Evolutionary conservation across 164 flowering plant species (phyloP), one percentile per base, ranked within the genome.

Genomic region (Kalanchoe fedtschenkoi): DNA sequence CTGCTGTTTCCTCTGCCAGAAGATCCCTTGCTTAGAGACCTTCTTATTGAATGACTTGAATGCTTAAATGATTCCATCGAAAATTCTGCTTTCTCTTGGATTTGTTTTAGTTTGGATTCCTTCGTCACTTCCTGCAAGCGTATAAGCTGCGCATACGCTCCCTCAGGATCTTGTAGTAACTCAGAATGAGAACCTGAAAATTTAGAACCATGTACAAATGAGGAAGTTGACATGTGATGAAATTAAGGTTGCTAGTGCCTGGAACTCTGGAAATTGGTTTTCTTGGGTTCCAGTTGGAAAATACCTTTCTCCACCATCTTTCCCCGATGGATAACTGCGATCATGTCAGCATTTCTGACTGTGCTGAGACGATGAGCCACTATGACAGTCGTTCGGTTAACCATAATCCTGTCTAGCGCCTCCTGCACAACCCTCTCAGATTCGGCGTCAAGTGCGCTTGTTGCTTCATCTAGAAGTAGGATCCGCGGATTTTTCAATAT

Each of bases 391-490:
- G 88, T 83, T 34, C 85, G 63, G 54, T 81, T 76, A 10, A 77
- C 75, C 88, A 83, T 83, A 6, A 81, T 71, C 71, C 82, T 71
- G 65, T 83, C 84, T 16, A 83, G 41, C 46, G 88, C 88, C 62
- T 83, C 88, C 61, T 83, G 85, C 58, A 83, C 88, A 15, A 76
- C 22, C 62, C 82, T 77, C 66, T 83, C 85, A 21, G 88, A 83
- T 62, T 78, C 84, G n/a, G 80, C 80, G 68, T 83, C 88, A 56
- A 83, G 84, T 30, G 88, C 88, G 68, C 88, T 83, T 34, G 88
- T 83, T 42, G 88, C 88, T 76, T 83, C 88, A 64, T 83, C 88
- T 19, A 83, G 62, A 72, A 83, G 85, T 59, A 83, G 65, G 53
- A 83, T 78, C 9, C 82, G 51, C 0, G 88, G 88, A 41, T 83